phyloP scores from a whole-genome alignment of 2,329 filamentous ascomycete genomes.

The Penicillium sp. region DNA sequence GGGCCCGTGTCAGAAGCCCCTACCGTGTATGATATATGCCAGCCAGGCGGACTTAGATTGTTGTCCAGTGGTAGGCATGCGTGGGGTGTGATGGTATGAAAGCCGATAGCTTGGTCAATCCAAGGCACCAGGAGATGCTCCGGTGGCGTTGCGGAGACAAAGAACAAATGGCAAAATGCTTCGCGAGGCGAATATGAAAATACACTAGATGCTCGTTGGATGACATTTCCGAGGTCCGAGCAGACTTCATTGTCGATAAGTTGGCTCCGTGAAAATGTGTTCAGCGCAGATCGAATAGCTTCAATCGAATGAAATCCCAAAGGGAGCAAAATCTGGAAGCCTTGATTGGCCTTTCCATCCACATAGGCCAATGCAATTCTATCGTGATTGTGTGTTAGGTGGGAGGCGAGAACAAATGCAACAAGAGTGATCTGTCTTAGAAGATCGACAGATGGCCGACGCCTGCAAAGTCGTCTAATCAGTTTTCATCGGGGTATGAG shows the following conservation, averaged over 20 bases:
- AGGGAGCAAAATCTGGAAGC: constrained; percentile 28
- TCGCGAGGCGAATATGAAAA: constrained; percentile 24
- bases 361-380: constrained; percentile 28
- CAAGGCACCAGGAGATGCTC: constrained; percentile 20
- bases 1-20: constrained; percentile 11
- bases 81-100: constrained; percentile 37
- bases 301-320: constrained; percentile 26
- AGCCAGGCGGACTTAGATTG: constrained; percentile 19
- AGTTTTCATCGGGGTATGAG: background rate
- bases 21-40: constrained; percentile 30
- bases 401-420: constrained; percentile 25
- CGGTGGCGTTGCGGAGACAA: constrained; percentile 28
- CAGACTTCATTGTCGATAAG: constrained; percentile 3
- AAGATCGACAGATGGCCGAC: constrained; percentile 14
- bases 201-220: constrained; percentile 26
- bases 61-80: constrained; percentile 19
- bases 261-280: constrained; percentile 19
- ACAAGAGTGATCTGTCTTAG: constrained; percentile 24
- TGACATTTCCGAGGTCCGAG: constrained; percentile 16
- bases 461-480: constrained; percentile 1
- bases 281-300: constrained; percentile 18
- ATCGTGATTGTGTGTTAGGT: constrained; percentile 24
- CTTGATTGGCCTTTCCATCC: constrained; percentile 15
- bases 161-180: constrained; percentile 35
- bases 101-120: constrained; percentile 27